Conservation (phyloP, 176 grass and related monocot genomes). For the Rhynchospora breviuscula region DNA sequence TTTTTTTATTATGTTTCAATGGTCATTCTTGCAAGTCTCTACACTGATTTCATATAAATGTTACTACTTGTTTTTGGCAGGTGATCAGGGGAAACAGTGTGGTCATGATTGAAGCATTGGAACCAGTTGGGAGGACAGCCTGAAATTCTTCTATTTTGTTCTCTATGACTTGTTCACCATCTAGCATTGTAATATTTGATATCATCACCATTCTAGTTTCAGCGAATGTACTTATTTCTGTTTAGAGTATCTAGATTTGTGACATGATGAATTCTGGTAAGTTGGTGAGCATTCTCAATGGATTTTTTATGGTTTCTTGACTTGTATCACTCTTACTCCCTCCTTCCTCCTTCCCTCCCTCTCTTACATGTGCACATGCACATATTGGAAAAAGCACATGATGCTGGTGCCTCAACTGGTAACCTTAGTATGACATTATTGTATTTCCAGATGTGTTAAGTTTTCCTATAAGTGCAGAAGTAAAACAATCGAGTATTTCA, state of each 20-base stretch:
- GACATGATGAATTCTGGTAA: neutral
- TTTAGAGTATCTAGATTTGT: neutral
- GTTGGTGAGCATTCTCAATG: neutral
- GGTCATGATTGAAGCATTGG: conserved; percentile 93
- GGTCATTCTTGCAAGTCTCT: neutral
- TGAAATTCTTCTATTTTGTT: neutral
- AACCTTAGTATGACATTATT: neutral
- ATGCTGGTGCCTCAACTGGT: neutral
- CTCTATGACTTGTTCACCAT: neutral
- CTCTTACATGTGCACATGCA: no score
- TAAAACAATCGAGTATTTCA: neutral
- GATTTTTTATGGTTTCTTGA: neutral
- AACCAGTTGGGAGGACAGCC: conserved; percentile 39
- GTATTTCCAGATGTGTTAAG: neutral
- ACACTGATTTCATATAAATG: neutral
- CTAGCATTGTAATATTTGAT: neutral
- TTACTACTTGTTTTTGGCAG: conserved; percentile 27
- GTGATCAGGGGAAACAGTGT: conserved; percentile 92
- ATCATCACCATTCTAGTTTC: neutral
- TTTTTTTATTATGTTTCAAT: neutral
- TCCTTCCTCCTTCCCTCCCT: neutral
- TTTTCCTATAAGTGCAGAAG: neutral
- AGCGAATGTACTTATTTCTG: conserved; percentile 6
- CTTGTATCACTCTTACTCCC: neutral
- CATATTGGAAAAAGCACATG: neutral